Evolutionary conservation across 495 filamentous ascomycete genomes (phyloP), one percentile per base, ranked within the genome.

Genomic region (Aspergillus affinis): DNA sequence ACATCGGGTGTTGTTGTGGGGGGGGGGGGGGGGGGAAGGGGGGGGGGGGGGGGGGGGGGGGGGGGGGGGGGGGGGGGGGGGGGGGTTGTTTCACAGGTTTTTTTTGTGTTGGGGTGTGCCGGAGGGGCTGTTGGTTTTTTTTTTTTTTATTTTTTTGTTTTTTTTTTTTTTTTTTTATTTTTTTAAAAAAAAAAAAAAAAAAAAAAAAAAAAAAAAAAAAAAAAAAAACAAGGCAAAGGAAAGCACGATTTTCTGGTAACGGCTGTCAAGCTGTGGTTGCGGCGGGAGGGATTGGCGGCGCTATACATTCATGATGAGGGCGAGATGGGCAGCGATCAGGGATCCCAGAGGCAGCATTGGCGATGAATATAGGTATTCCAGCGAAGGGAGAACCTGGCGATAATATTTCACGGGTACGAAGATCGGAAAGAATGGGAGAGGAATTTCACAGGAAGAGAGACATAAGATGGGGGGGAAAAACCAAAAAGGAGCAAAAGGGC

Each of bases 261-360:
- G 10, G 36, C 36, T 41, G 36, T 41, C 36, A 41, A 41, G 36
- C 36, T 41, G 10, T 41, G 36, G 12, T 41, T 41, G 36, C 36
- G 36, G 13, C 36, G 36, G 12, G 13, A 17, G 36, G 12, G 36
- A 41, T 41, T 41, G 6, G 36, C 52, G 27, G 26, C n/a, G 32
- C 49, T 53, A 57, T 51, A 53, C 45, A 51, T 47, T 57, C 59
- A 57, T 57, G 53, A 57, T 61, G 59, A 27, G 27, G 54, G 13
- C 6, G 26, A 8, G 32, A 51, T 45, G n/a, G 10, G 23, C n/a
- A 30, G 46, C 23, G 29, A 12, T 32, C 30, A 36, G 29, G 53
- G 52, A 54, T 15, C 17, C 29, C 49, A 53, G 48, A 20, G 56
- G 54, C 48, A 51, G 54, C 54, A 61, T 61, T 29, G 17, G 26